Evolutionary conservation across 495 filamentous ascomycete genomes (phyloP).

Genomic region (Niebla homalea): DNA sequence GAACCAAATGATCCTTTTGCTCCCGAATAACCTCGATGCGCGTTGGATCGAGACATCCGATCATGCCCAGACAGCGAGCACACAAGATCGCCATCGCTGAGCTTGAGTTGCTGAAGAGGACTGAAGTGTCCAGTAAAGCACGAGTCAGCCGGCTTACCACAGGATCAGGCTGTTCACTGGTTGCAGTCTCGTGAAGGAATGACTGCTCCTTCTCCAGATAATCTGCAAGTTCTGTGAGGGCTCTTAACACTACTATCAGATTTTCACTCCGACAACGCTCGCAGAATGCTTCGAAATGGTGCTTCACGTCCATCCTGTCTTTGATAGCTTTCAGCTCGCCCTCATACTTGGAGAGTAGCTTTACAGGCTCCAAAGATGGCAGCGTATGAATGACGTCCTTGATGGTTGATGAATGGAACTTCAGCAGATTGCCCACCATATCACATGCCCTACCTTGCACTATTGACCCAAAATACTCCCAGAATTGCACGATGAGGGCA

Average conservation of each 20-base stretch:
- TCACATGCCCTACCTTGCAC: conserved; percentile 43
- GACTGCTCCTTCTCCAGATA: conserved; percentile 63
- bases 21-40: conserved; percentile 67
- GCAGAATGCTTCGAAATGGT: conserved; percentile 54
- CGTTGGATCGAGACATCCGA: conserved; percentile 87
- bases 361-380: conserved; percentile 65
- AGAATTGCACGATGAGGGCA: conserved; percentile 70
- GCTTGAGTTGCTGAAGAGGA: conserved; percentile 60
- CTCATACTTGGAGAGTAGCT: conserved; percentile 51
- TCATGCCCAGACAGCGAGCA: conserved; percentile 66
- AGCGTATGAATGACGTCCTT: conserved; percentile 53
- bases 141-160: conserved; percentile 58
- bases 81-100: conserved; percentile 55
- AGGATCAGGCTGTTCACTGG: conserved; percentile 72
- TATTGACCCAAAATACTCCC: conserved; percentile 48
- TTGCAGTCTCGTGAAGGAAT: conserved; percentile 67
- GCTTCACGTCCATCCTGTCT: conserved; percentile 42
- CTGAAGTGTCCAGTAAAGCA: conserved; percentile 67
- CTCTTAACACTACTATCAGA: conserved; percentile 63
- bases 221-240: conserved; percentile 58
- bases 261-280: conserved; percentile 70
- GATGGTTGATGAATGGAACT: conserved; percentile 44
- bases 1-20: conserved; percentile 64
- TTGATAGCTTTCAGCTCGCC: conserved; percentile 49
- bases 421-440: conserved; percentile 52